Conservation (phyloP, 2,329 filamentous ascomycete genomes). For the Neofusicoccum sp. region DNA sequence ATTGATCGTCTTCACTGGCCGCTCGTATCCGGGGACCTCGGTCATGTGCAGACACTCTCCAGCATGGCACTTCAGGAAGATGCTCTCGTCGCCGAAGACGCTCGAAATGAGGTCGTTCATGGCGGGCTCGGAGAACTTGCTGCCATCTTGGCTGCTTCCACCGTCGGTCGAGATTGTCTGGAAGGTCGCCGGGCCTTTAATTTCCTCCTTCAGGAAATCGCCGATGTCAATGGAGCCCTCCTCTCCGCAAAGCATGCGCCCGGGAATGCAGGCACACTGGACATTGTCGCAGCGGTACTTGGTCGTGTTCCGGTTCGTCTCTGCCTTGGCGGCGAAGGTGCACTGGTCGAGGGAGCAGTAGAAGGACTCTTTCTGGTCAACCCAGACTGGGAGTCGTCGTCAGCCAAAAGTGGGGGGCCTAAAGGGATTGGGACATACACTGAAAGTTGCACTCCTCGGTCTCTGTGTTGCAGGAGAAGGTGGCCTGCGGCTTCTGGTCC, state of each 20-base stretch:
- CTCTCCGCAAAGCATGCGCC: conserved; percentile 90
- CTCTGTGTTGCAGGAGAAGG: conserved; percentile 82
- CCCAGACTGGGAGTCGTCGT: conserved; percentile 68
- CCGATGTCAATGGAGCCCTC: conserved; percentile 87
- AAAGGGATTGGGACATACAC: conserved; percentile 56
- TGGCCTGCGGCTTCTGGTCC: conserved; percentile 84
- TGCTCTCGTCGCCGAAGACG: conserved; percentile 90
- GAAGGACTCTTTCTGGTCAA: conserved; percentile 90
- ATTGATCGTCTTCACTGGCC: conserved; percentile 91
- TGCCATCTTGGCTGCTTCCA: conserved; percentile 64
- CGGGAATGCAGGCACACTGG: conserved; percentile 82
- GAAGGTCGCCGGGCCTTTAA: conserved; percentile 86
- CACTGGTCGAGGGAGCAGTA: conserved; percentile 89
- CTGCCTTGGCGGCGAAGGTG: conserved; percentile 66
- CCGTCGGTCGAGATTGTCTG: conserved; percentile 60
- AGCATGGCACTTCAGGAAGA: conserved; percentile 74
- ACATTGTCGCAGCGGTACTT: conserved; percentile 82
- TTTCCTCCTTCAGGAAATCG: conserved; percentile 79
- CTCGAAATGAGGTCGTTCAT: conserved; percentile 88
- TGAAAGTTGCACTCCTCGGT: conserved; percentile 86
- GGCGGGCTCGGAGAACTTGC: conserved; percentile 83
- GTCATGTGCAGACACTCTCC: conserved; percentile 94
- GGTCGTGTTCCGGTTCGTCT: conserved; percentile 73
- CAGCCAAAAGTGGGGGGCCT: background rate
- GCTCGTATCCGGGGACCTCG: conserved; percentile 85